Evolutionary conservation across 345 rosid species (phyloP), one percentile per base, ranked within the genome.

Genomic region (Durio zibethinus): DNA sequence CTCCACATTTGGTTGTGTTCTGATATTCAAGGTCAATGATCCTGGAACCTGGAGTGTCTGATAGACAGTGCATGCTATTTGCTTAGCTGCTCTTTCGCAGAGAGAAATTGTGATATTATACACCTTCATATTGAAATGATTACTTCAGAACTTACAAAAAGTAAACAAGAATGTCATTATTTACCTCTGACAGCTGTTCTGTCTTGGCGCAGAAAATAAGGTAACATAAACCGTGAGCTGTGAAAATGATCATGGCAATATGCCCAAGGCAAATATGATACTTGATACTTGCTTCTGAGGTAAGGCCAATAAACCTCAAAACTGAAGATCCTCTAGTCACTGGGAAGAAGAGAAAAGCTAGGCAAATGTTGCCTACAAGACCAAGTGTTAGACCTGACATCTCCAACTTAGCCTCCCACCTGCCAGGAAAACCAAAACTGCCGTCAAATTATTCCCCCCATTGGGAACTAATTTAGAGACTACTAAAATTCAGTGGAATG

Each of bases 231-330:
- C 88, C 77, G 80, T 91, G 96, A 33, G 78, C 78, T 31, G 80
- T 80, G 79, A 88, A 88, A n/a, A 72, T 66, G 53, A 77, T 57
- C 80, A 78, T 91, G 5, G 91, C 86, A 72, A 88, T 52, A 76
- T 88, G 93, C 4, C 91, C 92, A 2, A 91, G 84, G 93, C 93
- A 91, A 27, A 88, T 89, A 66, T 89, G 93, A 77, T 89, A 91
- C 84, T 85, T 88, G 80, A 89, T 86, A 67, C 87, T 86, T 7
- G 91, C 87, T 82, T 91, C 93, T 0, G 91, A 89, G 12, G 90
- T 87, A 16, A 91, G 86, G 31, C 96, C 91, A 3, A 87, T 47
- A 4, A 89, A 82, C 68, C 81, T 85, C 68, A 91, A 73, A 67
- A 91, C 64, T 67, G 96, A 86, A 25, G 96, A 91, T 8, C 87